Evolutionary conservation across 78 protist genomes (phyloP), one percentile per base, ranked within the genome.

Genomic region (Isochrysis galbana): DNA sequence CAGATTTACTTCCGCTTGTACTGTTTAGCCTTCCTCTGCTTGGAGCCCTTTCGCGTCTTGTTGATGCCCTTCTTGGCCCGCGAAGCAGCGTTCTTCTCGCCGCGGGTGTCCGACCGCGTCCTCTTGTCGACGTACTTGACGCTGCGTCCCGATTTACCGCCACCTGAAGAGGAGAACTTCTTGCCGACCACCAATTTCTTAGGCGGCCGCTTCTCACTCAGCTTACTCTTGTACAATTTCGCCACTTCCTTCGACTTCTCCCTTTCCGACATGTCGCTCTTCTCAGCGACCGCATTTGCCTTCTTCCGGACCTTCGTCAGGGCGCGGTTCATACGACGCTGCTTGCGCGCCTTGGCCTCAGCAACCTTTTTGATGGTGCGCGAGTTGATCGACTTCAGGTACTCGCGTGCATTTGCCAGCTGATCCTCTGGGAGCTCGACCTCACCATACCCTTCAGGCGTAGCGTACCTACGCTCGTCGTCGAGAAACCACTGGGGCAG

Each of bases 301-400:
- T 94, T 95, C 91, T 78, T 77, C 32, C 47, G 36, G 26, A 67
- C 22, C 47, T 55, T 80, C 4, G n/a, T 23, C 17, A 80, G 55
- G 22, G 87, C 87, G 61, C 55, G 87, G 26, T 22, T 5, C 48
- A 1, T 5, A 5, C 77, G 45, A 10, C 87, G 72, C 61, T 48
- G 84, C 87, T 96, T 95, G 29, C 98, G 84, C 42, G 96, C 96
- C 90, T 93, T 96, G 48, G 98, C 98, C 96, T 98, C 99, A 17
- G 94, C 94, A 1, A 97, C 96, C 94, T 95, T 96, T 95, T 96
- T 96, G 93, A 92, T 89, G 11, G 98, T 96, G 29, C 96, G 84
- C 2, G 96, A 95, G 88, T 95, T 82, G 87, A 96, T 88, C 19
- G 36, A 0, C 34, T 34, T 29, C 11, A 55, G 45, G 29, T 2